phyloP scores from a whole-genome alignment of 2,329 filamentous ascomycete genomes.

The Arthroderma sp. region DNA sequence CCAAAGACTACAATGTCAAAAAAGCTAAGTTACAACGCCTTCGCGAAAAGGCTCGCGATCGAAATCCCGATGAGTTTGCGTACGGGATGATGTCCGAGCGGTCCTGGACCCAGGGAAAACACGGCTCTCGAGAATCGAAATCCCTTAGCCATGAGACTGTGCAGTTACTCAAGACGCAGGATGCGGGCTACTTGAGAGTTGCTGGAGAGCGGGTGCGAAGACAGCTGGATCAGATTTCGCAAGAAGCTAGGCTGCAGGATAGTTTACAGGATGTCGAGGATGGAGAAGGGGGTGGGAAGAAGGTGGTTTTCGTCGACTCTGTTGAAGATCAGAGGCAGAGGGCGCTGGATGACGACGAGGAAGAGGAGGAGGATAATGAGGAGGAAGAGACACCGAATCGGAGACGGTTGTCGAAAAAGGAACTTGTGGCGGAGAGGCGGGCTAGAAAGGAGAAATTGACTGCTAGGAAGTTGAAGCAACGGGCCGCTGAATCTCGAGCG shows the following conservation, averaged over 20 bases:
- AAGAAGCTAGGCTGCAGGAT: constrained; percentile 30
- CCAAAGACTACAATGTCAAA: constrained; percentile 50
- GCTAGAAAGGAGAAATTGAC: constrained; percentile 25
- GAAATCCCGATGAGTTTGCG: constrained; percentile 54
- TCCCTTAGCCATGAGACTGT: constrained; percentile 44
- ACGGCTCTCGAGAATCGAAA: constrained; percentile 35
- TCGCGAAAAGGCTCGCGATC: constrained; percentile 45
- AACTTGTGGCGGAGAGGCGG: constrained; percentile 30
- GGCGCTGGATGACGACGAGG: constrained; percentile 14
- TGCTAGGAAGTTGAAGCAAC: constrained; percentile 35
- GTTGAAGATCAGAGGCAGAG: constrained; percentile 21
- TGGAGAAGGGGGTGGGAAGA: constrained; percentile 17
- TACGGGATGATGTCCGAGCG: constrained; percentile 49
- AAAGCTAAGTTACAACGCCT: constrained; percentile 46
- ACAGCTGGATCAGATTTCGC: constrained; percentile 38
- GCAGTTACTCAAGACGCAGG: constrained; percentile 52
- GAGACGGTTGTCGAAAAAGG: constrained; percentile 30
- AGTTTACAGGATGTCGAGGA: constrained; percentile 21
- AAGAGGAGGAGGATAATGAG: constrained; percentile 14
- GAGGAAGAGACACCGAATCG: constrained; percentile 8
- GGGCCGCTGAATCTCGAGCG: constrained; percentile 35
- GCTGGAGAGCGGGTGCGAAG: constrained; percentile 43
- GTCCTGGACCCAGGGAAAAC: constrained; percentile 29
- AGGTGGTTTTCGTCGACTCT: constrained; percentile 29
- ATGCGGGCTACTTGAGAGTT: constrained; percentile 48